Percentiles rank a stretch among this genome's conserved stretches.
Evolutionary conservation across 2,329 filamentous ascomycete genomes (phyloP).

Genomic region (Paraphoma chrysanthemicola): DNA sequence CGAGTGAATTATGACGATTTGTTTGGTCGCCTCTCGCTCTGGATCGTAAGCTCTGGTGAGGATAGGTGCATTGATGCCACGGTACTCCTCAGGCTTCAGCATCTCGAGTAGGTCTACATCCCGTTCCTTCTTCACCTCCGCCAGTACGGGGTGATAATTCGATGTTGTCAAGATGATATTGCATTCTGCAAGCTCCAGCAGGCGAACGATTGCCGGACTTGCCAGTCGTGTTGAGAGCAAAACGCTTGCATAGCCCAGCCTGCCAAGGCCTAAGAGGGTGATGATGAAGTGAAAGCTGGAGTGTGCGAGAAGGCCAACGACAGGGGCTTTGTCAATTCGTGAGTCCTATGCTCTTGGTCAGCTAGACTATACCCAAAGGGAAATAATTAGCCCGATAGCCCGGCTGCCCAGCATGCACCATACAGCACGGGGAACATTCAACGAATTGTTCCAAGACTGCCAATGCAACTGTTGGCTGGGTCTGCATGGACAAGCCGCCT

Average conservation of each 20-base stretch:
- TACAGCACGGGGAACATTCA: not conserved
- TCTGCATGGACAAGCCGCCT: not conserved
- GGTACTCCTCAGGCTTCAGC: slow-evolving; percentile 31
- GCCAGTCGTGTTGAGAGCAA: slow-evolving; percentile 63
- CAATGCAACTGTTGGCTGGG: no score
- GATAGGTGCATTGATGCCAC: slow-evolving; percentile 18
- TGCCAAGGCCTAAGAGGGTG: slow-evolving; percentile 60
- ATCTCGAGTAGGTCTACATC: slow-evolving; percentile 25
- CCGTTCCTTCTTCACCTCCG: slow-evolving; percentile 39
- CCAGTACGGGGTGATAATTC: slow-evolving; percentile 24
- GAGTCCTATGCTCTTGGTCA: slow-evolving; percentile 16
- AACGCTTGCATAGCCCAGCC: slow-evolving; percentile 62
- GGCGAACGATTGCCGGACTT: slow-evolving; percentile 56
- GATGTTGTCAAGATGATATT: slow-evolving; percentile 29
- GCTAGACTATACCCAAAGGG: not conserved
- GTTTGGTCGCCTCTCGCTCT: slow-evolving; percentile 45
- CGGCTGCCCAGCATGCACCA: not conserved
- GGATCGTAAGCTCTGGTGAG: slow-evolving; percentile 29
- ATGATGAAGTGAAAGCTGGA: slow-evolving; percentile 64
- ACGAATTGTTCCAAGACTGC: no score
- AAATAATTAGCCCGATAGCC: not conserved
- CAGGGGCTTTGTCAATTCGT: slow-evolving; percentile 21
- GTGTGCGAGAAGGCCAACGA: slow-evolving; percentile 59
- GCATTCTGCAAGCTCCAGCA: slow-evolving; percentile 41
- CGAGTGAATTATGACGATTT: slow-evolving; percentile 52